Conservation (phyloP, 2,329 filamentous ascomycete genomes). For the Leptodontidium sp. region DNA sequence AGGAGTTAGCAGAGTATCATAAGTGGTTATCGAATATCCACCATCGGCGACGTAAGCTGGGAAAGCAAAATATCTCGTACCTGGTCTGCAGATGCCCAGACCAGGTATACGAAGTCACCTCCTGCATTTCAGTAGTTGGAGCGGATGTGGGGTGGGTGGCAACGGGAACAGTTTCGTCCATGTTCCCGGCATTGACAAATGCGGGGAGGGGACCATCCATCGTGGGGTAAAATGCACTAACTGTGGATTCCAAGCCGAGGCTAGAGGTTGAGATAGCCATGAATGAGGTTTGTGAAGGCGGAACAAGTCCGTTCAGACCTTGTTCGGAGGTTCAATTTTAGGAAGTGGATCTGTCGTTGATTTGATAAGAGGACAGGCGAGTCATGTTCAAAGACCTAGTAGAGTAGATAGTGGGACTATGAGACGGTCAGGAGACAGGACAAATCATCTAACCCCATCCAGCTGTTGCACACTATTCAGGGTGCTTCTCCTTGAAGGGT, state of each 20-base stretch:
- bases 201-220: slow-evolving; percentile 7
- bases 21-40: not conserved
- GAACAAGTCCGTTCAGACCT: slow-evolving; percentile 13
- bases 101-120: not conserved
- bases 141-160: not conserved
- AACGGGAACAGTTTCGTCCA: not conserved
- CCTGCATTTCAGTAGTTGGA: not conserved
- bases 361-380: not conserved
- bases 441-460: no score
- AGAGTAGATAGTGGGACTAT: not conserved
- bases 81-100: no score
- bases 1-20: not conserved
- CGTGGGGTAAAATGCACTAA: slow-evolving; percentile 18
- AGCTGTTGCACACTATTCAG: no score
- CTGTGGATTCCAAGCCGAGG: slow-evolving; percentile 14
- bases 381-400: slow-evolving; percentile 14
- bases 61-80: not conserved
- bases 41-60: not conserved
- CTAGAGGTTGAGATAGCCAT: not conserved
- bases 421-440: not conserved
- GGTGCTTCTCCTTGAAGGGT: not conserved
- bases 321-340: not conserved
- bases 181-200: not conserved
- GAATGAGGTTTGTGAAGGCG: not conserved
- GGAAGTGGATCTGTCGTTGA: not conserved